Evolutionary conservation across 257 asterid species (phyloP).

Genomic region (Nicotiana otophora): DNA sequence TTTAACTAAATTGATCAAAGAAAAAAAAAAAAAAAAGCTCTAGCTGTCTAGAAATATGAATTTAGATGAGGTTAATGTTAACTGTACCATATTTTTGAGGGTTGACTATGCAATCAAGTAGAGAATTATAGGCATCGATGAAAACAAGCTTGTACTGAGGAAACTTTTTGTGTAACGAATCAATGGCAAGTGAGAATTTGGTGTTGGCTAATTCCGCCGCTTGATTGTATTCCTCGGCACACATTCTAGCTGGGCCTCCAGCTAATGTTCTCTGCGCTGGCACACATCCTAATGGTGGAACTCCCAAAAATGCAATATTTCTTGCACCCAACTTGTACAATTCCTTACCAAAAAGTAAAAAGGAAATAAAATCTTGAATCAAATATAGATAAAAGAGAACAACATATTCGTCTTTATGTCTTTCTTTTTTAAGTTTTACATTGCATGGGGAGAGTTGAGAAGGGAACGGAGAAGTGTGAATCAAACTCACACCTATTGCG

Average conservation of each 20-base stretch:
- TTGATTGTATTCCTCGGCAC: slow-evolving; percentile 27
- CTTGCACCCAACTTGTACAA: slow-evolving; percentile 35
- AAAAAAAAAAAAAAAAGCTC: not conserved
- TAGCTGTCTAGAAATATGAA: not conserved
- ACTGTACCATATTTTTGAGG: slow-evolving; percentile 29
- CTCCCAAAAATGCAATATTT: slow-evolving; percentile 30
- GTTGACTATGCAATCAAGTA: slow-evolving; percentile 22
- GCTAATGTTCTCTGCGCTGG: slow-evolving; percentile 45
- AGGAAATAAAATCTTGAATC: not conserved
- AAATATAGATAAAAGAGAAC: not conserved
- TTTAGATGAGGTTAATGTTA: not conserved
- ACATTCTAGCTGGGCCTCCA: slow-evolving; percentile 29
- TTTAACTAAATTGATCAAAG: not conserved
- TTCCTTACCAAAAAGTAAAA: slow-evolving; percentile 10
- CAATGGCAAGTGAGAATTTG: slow-evolving; percentile 23
- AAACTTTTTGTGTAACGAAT: slow-evolving; percentile 13
- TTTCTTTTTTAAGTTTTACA: too few relatives aligned
- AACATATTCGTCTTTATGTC: not conserved
- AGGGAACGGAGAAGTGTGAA: too few relatives aligned
- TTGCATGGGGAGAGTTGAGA: too few relatives aligned
- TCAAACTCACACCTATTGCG: too few relatives aligned
- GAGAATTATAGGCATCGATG: slow-evolving; percentile 23
- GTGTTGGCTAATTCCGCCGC: slow-evolving; percentile 32
- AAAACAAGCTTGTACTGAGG: slow-evolving; percentile 18
- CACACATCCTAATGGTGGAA: slow-evolving; percentile 49